Evolutionary conservation across 192 early-diverging fungal genomes (phyloP).

Genomic region (Coemansia sp.): DNA sequence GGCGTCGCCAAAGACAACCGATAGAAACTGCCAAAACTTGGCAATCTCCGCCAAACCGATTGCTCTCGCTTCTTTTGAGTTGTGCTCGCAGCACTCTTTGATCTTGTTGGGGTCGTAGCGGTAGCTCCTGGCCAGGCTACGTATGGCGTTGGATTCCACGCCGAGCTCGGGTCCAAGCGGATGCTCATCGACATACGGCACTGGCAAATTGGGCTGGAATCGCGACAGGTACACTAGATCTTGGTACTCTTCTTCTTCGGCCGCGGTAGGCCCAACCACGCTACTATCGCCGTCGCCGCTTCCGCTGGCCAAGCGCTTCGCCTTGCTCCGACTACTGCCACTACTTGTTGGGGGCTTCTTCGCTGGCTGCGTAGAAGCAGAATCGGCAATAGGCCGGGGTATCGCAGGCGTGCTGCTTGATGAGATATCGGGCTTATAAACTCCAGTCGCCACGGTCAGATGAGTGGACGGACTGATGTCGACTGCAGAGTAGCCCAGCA

Average conservation of each 20-base stretch:
- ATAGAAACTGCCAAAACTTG: constrained; percentile 47
- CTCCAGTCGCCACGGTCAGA: constrained; percentile 32
- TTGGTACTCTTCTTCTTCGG: background rate
- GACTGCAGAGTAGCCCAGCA: constrained; percentile 23
- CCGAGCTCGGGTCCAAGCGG: constrained; percentile 17
- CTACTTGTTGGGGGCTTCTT: background rate
- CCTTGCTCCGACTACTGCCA: constrained; percentile 1
- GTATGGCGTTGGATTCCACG: constrained; percentile 15
- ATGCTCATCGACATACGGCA: constrained; percentile 45
- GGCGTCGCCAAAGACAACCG: constrained; percentile 32
- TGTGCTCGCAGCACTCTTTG: constrained; percentile 35
- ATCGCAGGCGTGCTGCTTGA: background rate
- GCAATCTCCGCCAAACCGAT: constrained; percentile 24
- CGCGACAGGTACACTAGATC: constrained; percentile 6
- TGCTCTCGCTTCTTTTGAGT: constrained; percentile 9
- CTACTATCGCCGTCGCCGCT: background rate
- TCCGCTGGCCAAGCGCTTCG: background rate
- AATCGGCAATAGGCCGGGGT: background rate
- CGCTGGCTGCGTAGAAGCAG: background rate
- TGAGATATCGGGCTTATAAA: background rate
- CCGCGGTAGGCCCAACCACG: background rate
- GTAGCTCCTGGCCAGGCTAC: constrained; percentile 37
- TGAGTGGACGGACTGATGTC: constrained; percentile 31
- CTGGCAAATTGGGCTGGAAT: constrained; percentile 31
- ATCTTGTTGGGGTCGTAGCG: constrained; percentile 42